Conservation (phyloP, 2,329 filamentous ascomycete species). For the Alternaria arborescens region DNA sequence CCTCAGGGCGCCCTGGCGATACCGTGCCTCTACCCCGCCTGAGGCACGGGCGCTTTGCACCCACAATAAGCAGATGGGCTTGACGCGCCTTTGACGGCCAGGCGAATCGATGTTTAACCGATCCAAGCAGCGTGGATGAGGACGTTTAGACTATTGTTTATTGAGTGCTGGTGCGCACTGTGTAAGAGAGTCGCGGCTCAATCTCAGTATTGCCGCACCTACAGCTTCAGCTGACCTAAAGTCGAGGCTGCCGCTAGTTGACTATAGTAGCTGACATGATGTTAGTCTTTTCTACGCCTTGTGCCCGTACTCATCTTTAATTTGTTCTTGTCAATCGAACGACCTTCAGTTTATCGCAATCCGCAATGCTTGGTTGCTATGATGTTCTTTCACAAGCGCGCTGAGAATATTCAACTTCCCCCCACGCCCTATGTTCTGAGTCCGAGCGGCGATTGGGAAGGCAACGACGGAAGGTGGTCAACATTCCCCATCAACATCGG, state of each 20-base stretch:
- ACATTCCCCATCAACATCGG: constrained; percentile 53
- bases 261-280: constrained; percentile 19
- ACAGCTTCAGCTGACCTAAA: constrained; percentile 25
- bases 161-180: constrained; percentile 22
- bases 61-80: constrained; percentile 29
- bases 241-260: constrained; percentile 28
- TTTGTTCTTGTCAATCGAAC: constrained; percentile 23
- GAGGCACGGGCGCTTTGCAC: constrained; percentile 26
- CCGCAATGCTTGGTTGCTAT: constrained; percentile 25
- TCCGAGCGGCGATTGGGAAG: constrained; percentile 43
- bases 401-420: constrained; percentile 24
- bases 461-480: constrained; percentile 55
- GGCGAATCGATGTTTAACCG: constrained; percentile 20
- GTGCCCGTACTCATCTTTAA: constrained; percentile 20
- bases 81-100: constrained; percentile 8
- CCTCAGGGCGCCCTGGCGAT: constrained; percentile 21
- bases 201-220: constrained; percentile 14
- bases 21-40: constrained; percentile 32
- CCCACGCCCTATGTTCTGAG: constrained; percentile 24
- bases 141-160: constrained; percentile 17
- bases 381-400: constrained; percentile 38
- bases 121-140: constrained; percentile 18
- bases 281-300: constrained; percentile 25
- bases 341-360: constrained; percentile 8
- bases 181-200: constrained; percentile 19